These are phyloP conservation scores for Auriscalpium orientale DNA, from an alignment of 768 basidiomycete genomes.

Conservation along the genomic window DNA sequence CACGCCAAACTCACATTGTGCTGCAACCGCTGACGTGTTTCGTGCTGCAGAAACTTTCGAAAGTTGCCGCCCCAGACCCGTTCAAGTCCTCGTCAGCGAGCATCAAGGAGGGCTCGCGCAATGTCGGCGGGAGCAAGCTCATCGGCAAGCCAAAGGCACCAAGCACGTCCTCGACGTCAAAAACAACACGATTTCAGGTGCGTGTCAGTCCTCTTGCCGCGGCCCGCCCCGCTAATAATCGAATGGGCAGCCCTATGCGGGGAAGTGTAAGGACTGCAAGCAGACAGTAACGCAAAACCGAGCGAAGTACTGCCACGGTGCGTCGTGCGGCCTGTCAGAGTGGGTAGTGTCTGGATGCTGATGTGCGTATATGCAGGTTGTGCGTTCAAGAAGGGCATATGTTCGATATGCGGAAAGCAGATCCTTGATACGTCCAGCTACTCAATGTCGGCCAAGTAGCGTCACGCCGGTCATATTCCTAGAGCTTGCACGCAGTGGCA, in stretches of 20 bases:
- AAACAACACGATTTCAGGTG: slow-evolving; percentile 66
- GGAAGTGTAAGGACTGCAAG: slow-evolving; percentile 85
- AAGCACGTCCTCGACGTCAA: slow-evolving; percentile 35
- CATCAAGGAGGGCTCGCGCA: slow-evolving; percentile 76
- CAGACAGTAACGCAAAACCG: slow-evolving; percentile 77
- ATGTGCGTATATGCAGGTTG: slow-evolving; percentile 44
- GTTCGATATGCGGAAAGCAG: slow-evolving; percentile 82
- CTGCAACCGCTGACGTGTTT: slow-evolving; percentile 2
- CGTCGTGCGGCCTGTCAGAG: slow-evolving; percentile 17
- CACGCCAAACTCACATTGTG: slow-evolving; percentile 9
- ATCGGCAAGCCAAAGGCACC: slow-evolving; percentile 42
- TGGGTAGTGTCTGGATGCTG: neutral
- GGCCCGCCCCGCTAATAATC: slow-evolving; percentile 13
- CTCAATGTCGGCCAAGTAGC: slow-evolving; percentile 76
- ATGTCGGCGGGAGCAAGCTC: slow-evolving; percentile 81
- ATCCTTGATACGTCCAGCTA: slow-evolving; percentile 81
- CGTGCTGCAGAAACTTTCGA: slow-evolving; percentile 69
- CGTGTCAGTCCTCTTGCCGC: slow-evolving; percentile 16
- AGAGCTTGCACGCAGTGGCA: too few relatives aligned
- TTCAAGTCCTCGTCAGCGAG: slow-evolving; percentile 65
- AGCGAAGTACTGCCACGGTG: slow-evolving; percentile 87
- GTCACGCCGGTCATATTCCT: too few relatives aligned
- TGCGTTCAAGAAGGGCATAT: slow-evolving; percentile 81
- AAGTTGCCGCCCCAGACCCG: slow-evolving; percentile 84
- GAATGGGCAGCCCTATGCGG: slow-evolving; percentile 63